Percentiles rank a stretch among this genome's conserved stretches.
phyloP scores from a whole-genome alignment of 2,329 filamentous ascomycete genomes.

The Didymella exigua region DNA sequence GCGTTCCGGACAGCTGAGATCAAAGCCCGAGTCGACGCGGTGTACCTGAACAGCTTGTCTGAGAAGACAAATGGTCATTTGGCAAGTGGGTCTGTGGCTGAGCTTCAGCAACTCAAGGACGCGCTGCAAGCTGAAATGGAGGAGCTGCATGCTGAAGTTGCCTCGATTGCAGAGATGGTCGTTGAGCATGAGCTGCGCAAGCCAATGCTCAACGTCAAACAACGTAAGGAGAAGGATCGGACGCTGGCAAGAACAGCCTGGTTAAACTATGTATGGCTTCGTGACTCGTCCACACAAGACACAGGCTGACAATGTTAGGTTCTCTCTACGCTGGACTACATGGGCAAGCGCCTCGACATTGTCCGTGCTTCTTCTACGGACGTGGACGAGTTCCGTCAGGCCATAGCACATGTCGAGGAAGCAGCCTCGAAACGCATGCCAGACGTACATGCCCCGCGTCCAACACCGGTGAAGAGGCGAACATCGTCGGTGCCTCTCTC shows the following conservation, averaged over 20 bases:
- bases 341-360: conserved; percentile 45
- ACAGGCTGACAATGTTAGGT: conserved; percentile 33
- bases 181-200: conserved; percentile 70
- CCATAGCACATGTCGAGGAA: conserved; percentile 35
- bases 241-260: conserved; percentile 47
- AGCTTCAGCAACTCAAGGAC: conserved; percentile 58
- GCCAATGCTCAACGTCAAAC: conserved; percentile 58
- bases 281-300: too few relatives aligned
- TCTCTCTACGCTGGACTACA: conserved; percentile 50
- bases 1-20: conserved; percentile 50
- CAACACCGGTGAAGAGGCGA: conserved; percentile 29
- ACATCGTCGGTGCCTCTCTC: conserved; percentile 31
- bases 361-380: conserved; percentile 32
- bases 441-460: conserved; percentile 17
- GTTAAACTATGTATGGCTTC: conserved; percentile 49
- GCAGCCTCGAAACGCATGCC: conserved; percentile 36
- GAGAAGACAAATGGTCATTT: conserved; percentile 10
- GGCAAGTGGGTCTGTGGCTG: conserved; percentile 38
- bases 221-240: conserved; percentile 44
- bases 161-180: conserved; percentile 73
- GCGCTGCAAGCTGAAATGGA: conserved; percentile 69
- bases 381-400: conserved; percentile 39
- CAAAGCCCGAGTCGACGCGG: conserved; percentile 54
- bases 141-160: conserved; percentile 71
- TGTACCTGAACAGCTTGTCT: conserved; percentile 57